Evolutionary conservation across 2,329 filamentous ascomycete species (phyloP).

Genomic region (Pseudogymnoascus sp.): DNA sequence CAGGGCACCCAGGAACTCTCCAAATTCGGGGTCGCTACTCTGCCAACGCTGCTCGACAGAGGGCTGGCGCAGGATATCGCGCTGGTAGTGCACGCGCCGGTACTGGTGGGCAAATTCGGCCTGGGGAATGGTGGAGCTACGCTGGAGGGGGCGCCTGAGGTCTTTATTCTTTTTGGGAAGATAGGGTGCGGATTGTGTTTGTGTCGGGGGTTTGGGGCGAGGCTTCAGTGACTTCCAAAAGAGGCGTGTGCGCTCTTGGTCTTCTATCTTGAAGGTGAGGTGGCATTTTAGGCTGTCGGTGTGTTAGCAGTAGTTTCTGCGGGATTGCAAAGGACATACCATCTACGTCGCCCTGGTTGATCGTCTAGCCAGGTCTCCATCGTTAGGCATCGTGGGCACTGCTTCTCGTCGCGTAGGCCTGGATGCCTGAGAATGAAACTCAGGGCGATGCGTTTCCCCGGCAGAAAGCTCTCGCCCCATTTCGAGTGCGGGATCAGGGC

Average conservation of each 20-base stretch:
- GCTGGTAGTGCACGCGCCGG: not conserved
- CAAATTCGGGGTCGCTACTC: slow-evolving; percentile 1
- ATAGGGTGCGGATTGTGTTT: not conserved
- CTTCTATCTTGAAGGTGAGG: not conserved
- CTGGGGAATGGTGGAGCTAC: not conserved
- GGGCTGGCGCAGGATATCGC: not conserved
- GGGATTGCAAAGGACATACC: not conserved
- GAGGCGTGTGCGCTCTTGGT: not conserved
- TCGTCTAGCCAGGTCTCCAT: slow-evolving; percentile 1
- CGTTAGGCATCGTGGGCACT: not conserved
- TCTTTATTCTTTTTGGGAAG: not conserved
- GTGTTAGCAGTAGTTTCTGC: not conserved
- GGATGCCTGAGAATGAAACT: not conserved
- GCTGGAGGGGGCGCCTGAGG: not conserved
- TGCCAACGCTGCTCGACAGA: not conserved
- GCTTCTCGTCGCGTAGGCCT: not conserved
- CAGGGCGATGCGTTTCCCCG: not conserved
- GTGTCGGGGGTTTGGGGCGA: not conserved
- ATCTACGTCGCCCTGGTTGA: not conserved
- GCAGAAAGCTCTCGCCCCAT: not conserved
- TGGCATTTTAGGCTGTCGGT: not conserved
- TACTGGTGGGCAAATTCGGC: not conserved
- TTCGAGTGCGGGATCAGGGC: not conserved
- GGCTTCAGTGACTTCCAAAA: slow-evolving; percentile 2
- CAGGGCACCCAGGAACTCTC: not conserved